These are phyloP conservation scores for Albatrellus ellisii DNA, from an alignment of 768 basidiomycete species.

Conservation along the genomic window DNA sequence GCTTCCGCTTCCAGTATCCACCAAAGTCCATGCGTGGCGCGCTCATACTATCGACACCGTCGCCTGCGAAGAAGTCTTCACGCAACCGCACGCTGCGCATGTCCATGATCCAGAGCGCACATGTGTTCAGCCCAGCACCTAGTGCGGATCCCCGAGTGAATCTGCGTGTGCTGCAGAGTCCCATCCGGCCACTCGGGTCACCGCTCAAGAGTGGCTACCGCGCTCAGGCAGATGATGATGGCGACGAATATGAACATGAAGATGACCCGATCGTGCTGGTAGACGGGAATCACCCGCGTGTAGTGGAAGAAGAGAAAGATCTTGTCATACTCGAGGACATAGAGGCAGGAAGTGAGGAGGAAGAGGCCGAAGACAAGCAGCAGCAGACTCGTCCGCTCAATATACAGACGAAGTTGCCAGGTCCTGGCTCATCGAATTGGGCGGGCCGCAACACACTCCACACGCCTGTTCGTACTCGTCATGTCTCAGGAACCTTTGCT, in stretches of 20 bases:
- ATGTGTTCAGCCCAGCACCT: constrained; percentile 59
- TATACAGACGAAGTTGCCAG: constrained; percentile 7
- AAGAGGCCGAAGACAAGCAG: background rate
- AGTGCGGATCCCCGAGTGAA: constrained; percentile 48
- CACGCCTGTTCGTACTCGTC: constrained; percentile 4
- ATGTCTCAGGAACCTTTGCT: constrained; percentile 6
- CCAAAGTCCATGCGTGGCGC: constrained; percentile 54
- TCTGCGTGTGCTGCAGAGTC: constrained; percentile 48
- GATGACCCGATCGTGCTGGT: constrained; percentile 39
- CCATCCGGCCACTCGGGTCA: constrained; percentile 21
- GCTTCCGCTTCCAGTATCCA: constrained; percentile 63
- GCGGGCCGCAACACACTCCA: constrained; percentile 6
- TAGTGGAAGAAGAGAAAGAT: constrained; percentile 57
- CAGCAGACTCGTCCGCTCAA: constrained; percentile 1
- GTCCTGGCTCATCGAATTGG: too few relatives aligned
- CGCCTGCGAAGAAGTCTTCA: background rate
- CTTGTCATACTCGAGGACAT: constrained; percentile 63
- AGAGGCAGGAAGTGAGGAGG: constrained; percentile 19
- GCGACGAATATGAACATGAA: constrained; percentile 29
- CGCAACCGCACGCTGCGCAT: constrained; percentile 39
- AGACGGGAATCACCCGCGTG: constrained; percentile 50
- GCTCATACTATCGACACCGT: constrained; percentile 27
- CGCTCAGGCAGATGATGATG: constrained; percentile 12
- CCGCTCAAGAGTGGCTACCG: constrained; percentile 13
- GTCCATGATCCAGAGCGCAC: constrained; percentile 63